Conservation (phyloP, 371 early-diverging fungal genomes). For the Haplosporangium sp. region DNA sequence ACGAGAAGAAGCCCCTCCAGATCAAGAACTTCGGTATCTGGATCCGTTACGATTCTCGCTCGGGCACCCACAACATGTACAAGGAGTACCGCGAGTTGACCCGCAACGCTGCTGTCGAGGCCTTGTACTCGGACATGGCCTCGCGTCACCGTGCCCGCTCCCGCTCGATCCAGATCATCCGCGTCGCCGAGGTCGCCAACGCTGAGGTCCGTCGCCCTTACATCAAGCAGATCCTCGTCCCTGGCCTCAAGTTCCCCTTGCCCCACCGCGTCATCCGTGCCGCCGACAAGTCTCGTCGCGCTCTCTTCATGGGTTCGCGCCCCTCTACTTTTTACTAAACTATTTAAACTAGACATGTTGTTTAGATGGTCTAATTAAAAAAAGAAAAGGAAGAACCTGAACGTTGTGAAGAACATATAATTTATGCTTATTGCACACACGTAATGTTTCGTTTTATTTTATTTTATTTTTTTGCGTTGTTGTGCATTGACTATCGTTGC, state of each 20-base stretch:
- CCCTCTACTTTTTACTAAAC: constrained; percentile 15
- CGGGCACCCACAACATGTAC: constrained; percentile 99
- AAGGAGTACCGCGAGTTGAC: constrained; percentile 99
- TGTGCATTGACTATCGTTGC: too few relatives aligned
- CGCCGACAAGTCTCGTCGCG: constrained; percentile 73
- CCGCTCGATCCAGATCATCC: constrained; percentile 97
- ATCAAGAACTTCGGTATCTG: constrained; percentile 99
- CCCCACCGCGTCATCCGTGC: constrained; percentile 94
- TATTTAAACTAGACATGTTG: too few relatives aligned
- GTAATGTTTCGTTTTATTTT: too few relatives aligned
- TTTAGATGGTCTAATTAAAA: too few relatives aligned
- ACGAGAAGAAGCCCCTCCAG: constrained; percentile 91
- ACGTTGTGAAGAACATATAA: too few relatives aligned
- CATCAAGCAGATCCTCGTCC: constrained; percentile 93
- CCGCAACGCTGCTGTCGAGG: constrained; percentile 93
- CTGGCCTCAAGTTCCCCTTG: constrained; percentile 96
- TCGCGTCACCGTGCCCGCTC: constrained; percentile 99
- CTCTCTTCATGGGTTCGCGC: constrained; percentile 91
- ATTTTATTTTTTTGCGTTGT: too few relatives aligned
- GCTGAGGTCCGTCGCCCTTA: constrained; percentile 96
- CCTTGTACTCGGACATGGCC: constrained; percentile 99
- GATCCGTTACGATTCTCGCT: constrained; percentile 99
- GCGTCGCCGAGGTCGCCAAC: constrained; percentile 91
- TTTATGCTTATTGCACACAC: too few relatives aligned
- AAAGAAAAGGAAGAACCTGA: too few relatives aligned